Base-by-base conservation (phyloP, 257 asterid genomes). In the Solanum phureja region DNA sequence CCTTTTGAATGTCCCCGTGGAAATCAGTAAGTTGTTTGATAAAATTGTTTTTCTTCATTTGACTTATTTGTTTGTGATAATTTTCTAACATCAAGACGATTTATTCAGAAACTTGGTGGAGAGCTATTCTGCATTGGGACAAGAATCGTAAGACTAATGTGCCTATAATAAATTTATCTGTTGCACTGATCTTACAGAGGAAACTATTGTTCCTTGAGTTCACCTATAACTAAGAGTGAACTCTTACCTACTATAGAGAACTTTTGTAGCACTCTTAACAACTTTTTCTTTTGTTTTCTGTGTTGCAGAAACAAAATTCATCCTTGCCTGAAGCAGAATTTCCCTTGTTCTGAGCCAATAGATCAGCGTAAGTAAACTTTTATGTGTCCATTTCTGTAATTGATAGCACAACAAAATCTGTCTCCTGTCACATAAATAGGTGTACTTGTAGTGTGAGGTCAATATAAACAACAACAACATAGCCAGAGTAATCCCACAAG, bases 61-160 rank as follows among this genome's bases (percentile, higher is more conserved):
- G 29, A 14, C 29, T 58, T 44, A 14, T 82, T 85, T 79, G 52
- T 31, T 81, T 37, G 71, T 33, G 71, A 29, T 69, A 29, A 40
- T 72, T 75, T 76, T 72, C 83, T 89, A 82, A 82, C 71, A 19
- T 0, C 3, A 8, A 11, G 38, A 37, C 90, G 82, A 86, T 91
- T 90, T 85, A 83, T 88, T 87, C 95, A 95, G 99, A 89, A 96
- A 96, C 94, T 88, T 94, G 89, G 98, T 93, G 87, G 99, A 96
- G 91, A 94, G 98, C 91, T 95, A 89, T 86, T 92, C 98, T 83
- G 84, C 95, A 49, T 86, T 92, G 66, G 73, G 92, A 84, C 84
- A 88, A 81, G 89, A 87, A 88, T 27, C 72, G 98, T 96, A 95
- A 91, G 99, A 86, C 83, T 88, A 86, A 24, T 77, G 75, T 88